Conservation (phyloP, 805 yeast genomes). For the Spathaspora sp. region DNA sequence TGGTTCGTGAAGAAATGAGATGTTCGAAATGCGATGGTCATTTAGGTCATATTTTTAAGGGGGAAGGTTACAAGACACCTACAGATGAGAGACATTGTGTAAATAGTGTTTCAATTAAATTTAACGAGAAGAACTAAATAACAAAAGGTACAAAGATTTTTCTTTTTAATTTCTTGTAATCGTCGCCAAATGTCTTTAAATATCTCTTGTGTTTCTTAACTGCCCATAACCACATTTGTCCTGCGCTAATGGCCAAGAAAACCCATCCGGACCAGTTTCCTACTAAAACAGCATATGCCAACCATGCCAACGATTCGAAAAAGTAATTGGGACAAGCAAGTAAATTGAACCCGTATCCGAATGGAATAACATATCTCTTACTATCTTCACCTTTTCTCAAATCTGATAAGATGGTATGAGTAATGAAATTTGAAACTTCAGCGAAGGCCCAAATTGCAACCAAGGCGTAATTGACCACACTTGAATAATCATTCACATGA, state of each 20-base stretch:
- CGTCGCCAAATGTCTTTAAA: constrained; percentile 64
- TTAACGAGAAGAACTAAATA: constrained; percentile 30
- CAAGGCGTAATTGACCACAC: constrained; percentile 25
- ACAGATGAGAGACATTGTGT: constrained; percentile 95
- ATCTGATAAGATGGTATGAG: constrained; percentile 64
- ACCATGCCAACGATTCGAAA: constrained; percentile 80
- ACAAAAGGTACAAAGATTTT: constrained; percentile 71
- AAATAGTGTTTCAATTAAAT: constrained; percentile 77
- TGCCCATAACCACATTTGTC: constrained; percentile 93
- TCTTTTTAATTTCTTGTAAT: constrained; percentile 77
- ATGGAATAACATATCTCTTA: constrained; percentile 64
- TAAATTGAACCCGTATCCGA: constrained; percentile 76
- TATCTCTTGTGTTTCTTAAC: constrained; percentile 74
- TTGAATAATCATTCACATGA: constrained; percentile 42
- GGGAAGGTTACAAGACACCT: constrained; percentile 88
- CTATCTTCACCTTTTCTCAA: constrained; percentile 51
- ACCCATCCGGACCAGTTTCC: constrained; percentile 75
- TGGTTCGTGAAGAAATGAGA: constrained; percentile 83
- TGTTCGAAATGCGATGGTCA: constrained; percentile 91
- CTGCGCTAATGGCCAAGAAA: constrained; percentile 66
- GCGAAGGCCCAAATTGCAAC: constrained; percentile 50
- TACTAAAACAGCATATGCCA: constrained; percentile 61
- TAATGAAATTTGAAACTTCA: constrained; percentile 68
- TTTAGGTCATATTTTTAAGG: constrained; percentile 90
- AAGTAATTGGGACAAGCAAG: constrained; percentile 95